Base-by-base conservation (phyloP, 129 eudicot species). In the Flaveria sonorensis region DNA sequence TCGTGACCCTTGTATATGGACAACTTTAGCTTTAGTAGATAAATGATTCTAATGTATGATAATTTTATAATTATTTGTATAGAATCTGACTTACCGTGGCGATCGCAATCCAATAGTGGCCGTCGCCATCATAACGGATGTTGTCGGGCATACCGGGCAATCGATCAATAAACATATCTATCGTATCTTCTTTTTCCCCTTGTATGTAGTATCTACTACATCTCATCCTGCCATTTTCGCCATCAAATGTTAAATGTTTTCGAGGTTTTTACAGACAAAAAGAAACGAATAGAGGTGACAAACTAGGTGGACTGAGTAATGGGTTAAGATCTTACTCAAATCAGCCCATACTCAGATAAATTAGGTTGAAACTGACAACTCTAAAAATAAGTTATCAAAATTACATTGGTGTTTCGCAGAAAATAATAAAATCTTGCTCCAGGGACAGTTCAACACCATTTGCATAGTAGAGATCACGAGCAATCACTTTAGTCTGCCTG, bases 391-490 rank as follows among this genome's bases (percentile, higher is more conserved):
- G 60, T 20, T 10, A 73, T 3, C n/a, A 46, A 79, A n/a, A 19
- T 53, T 81, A 91, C 98, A 91, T 32, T 0, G 92, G 81, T 26
- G 97, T 91, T 81, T 95, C 99, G 13, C 99, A 95, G 75, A 89
- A 86, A 81, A 91, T 83, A 42, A 95, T 86, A 11, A 75, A 87
- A 2, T 80, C 86, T 69, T 95, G 92, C 75, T 89, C 88, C 0
- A 88, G 85, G 0, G 96, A 91, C 77, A 95, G 70, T 13, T 89
- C 86, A 23, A 91, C 88, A 1, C 99, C 97, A 64, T 95, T 95
- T 5, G 99, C 84, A 73, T 86, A 89, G 88, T 89, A 89, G 64
- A 95, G 89, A 63, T 89, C 90, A 23, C 76, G 82, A 13, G 89
- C 83, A 11, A 95, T 77, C n/a, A 91, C 96, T 79, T 77, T 79